Base-by-base conservation (phyloP, 2,329 filamentous ascomycete species). In the Beauveria sp. region DNA sequence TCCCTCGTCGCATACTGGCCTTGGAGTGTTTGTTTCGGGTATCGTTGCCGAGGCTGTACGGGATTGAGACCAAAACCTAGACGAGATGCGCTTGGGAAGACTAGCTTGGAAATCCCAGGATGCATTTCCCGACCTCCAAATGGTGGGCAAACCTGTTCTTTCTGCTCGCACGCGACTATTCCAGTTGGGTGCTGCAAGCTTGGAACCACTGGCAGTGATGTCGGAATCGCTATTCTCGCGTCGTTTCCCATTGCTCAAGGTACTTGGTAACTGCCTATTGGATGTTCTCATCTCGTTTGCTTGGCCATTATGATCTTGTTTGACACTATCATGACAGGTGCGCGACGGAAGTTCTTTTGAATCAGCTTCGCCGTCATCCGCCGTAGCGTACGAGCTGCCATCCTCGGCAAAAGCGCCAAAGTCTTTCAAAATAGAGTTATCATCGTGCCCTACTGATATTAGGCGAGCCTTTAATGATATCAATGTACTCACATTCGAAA, bases 401-500 rank as follows among this genome's bases (percentile, higher is more conserved):
- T 65, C 67, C 18, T 65, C 67, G 20, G 70, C 67, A 2, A 68
- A 69, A 8, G 54, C 40, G 6, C 64, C 61, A n/a, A 66, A 55
- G 8, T 66, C 61, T 43, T 53, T 53, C 24, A 65, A 53, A 14
- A 64, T 62, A 12, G 65, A 63, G 12, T 61, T 58, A 16, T 66
- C 67, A 47, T 62, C 66, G 43, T 67, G 63, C 63, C 70, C 71
- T 70, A n/a, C 40, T 20, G 26, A 16, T 8, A 37, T 57, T 40
- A 61, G 44, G 20, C 2, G 9, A 22, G 30, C 7, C 22, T 10
- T 58, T 18, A 1, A 41, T n/a, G 6, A 9, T 34, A 14, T 8
- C 7, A 1, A 6, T 26, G 8, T 22, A 63, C 72, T 63, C 55
- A 73, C 75, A 71, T 40, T 64, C 67, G 47, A 75, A 72, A 20